A percentile compares a stretch with the other conserved stretches of the same genome.
phyloP scores from a whole-genome alignment of 768 basidiomycete species.

The Hypholoma sublateritium region DNA sequence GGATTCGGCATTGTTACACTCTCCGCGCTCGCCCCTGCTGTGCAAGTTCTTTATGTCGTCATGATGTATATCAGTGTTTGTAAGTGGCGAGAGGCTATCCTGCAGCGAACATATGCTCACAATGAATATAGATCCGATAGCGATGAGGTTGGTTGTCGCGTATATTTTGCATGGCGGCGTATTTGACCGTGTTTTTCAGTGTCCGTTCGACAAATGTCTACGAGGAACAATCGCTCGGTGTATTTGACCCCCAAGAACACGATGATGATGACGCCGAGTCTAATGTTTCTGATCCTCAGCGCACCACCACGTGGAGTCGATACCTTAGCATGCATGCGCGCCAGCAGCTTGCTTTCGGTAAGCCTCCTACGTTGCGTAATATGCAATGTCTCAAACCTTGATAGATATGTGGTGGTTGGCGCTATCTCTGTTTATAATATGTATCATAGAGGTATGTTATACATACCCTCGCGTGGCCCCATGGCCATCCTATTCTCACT shows the following conservation, averaged over 20 bases:
- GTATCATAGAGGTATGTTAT: constrained; percentile 91
- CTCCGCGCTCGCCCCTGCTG: constrained; percentile 78
- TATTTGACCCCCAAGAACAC: constrained; percentile 57
- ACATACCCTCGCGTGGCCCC: background rate
- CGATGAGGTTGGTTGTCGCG: constrained; percentile 58
- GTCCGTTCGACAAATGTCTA: constrained; percentile 94
- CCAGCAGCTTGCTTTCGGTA: constrained; percentile 89
- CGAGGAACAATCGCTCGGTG: constrained; percentile 88
- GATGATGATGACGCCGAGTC: constrained; percentile 46
- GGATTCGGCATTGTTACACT: constrained; percentile 83
- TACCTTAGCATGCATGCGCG: constrained; percentile 83
- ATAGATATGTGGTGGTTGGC: constrained; percentile 97
- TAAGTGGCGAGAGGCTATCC: constrained; percentile 36
- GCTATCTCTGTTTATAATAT: constrained; percentile 82
- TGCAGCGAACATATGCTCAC: constrained; percentile 3
- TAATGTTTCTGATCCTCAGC: constrained; percentile 38
- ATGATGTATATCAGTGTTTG: constrained; percentile 94
- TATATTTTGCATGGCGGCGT: no score
- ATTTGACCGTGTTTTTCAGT: constrained; percentile 36
- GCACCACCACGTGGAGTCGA: constrained; percentile 69
- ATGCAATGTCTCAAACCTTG: no score
- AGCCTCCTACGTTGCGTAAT: background rate
- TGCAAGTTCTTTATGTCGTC: constrained; percentile 84
- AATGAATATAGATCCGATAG: constrained; percentile 62
- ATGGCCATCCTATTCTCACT: background rate